Base-by-base conservation (phyloP, 1,284 basidiomycete genomes). In the Tilletia setariae region DNA sequence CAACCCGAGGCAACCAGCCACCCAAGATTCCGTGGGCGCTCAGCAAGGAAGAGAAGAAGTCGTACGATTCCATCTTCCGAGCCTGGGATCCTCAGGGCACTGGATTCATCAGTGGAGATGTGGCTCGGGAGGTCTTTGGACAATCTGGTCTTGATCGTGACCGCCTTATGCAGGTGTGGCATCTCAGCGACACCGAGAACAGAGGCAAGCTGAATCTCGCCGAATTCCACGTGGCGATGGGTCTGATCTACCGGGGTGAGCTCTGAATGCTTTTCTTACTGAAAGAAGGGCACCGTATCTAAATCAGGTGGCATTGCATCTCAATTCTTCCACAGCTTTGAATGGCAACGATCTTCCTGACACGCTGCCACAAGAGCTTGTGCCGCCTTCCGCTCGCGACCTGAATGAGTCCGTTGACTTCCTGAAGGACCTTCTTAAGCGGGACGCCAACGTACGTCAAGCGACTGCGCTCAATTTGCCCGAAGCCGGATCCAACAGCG, bases 161-260 rank as follows among this genome's bases (percentile, higher is more conserved):
- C 71, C 92, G 95, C 79, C 86, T 99, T 32, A 95, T 94, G 75
- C 89, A 91, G 79, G 92, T 98, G 73, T 99, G 96, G 95, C 80
- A 81, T 67, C 75, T 82, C 9, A 68, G 76, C 35, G 81, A 82
- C 61, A 73, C 76, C 0, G 73, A 77, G 68, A 82, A 82, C 67
- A 73, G 80, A 13, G 81, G 81, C 49, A 82, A 82, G 71, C 75
- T 82, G 64, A 98, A 97, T 80, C 86, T 95, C 56, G 91, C 93
- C 28, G 95, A 98, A 83, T 99, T 99, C 83, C 94, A 98, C 82
- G 92, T 98, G 67, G 96, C 95, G 0, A 99, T 99, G 95, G 94
- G 92, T 70, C 86, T 98, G 68, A 97, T 98, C 81, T 98, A 95
- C 84, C 89, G 95, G 79, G 87, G 93, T 94, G 84, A 76, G 90